A percentile compares a stretch with the other conserved stretches of the same genome.
Conservation (phyloP, 805 yeast genomes). For the Diddensiella transvaalensis region DNA sequence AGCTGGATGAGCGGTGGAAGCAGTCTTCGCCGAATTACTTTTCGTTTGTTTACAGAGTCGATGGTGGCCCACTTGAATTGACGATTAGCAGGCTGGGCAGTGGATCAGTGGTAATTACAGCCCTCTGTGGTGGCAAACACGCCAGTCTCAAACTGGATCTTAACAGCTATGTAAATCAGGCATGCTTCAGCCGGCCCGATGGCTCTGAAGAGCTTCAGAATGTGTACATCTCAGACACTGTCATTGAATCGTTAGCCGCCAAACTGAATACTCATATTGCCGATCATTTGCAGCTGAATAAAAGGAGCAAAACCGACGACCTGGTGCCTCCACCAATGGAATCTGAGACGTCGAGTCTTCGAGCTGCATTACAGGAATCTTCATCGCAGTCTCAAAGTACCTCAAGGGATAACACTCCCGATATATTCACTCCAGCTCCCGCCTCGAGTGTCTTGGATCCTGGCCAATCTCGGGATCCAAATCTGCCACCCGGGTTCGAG, state of each 20-base stretch:
- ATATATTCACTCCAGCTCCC: conserved; percentile 1
- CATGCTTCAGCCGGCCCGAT: conserved; percentile 23
- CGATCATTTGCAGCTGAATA: background rate
- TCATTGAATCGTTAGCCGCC: conserved; percentile 12
- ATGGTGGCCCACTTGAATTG: conserved; percentile 8
- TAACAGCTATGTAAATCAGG: conserved; percentile 9
- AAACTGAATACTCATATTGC: conserved; percentile 6
- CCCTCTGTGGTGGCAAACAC: conserved; percentile 11
- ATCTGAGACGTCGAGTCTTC: background rate
- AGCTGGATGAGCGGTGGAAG: conserved; percentile 16
- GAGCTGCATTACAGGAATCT: background rate
- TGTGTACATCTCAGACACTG: conserved; percentile 14
- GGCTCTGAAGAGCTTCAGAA: conserved; percentile 20
- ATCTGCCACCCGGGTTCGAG: conserved; percentile 41
- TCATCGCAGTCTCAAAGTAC: background rate
- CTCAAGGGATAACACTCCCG: background rate
- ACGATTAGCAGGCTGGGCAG: conserved; percentile 17
- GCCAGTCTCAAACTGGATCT: conserved; percentile 13
- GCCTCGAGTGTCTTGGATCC: conserved; percentile 3
- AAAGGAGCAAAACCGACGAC: background rate
- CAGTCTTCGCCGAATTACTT: conserved; percentile 20
- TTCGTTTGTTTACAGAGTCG: conserved; percentile 12
- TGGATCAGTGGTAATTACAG: conserved; percentile 11
- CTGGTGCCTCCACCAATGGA: background rate
- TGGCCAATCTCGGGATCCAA: background rate